Conservation (phyloP, 1,139 yeast genomes). For the Scheffersomyces segobiensis region DNA sequence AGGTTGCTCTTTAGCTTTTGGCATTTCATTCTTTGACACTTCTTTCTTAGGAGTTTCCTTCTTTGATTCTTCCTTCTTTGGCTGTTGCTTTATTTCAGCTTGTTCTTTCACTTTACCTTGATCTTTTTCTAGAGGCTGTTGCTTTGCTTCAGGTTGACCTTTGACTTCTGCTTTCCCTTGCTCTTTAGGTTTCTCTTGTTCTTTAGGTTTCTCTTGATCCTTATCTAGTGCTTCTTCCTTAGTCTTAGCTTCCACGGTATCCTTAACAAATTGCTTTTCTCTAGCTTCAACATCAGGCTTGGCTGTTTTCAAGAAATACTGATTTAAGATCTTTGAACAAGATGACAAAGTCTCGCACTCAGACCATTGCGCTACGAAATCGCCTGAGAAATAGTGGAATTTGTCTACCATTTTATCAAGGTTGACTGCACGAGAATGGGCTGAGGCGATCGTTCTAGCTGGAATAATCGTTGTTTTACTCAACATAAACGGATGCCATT, state of each 20-base stretch:
- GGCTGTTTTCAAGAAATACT: conserved; percentile 26
- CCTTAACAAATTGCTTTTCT: conserved; percentile 4
- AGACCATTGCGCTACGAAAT: conserved; percentile 61
- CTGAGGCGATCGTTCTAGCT: conserved; percentile 41
- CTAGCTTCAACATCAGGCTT: conserved; percentile 11
- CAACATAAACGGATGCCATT: conserved; percentile 88
- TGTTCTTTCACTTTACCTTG: no score
- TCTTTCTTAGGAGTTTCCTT: background rate
- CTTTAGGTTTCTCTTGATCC: background rate
- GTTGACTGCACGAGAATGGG: conserved; percentile 17
- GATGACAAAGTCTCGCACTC: conserved; percentile 48
- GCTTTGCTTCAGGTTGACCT: background rate
- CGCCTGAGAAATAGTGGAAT: conserved; percentile 56
- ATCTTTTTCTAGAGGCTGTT: no score
- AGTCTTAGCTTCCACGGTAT: background rate
- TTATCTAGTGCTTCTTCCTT: background rate
- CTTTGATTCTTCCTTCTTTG: background rate
- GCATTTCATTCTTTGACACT: background rate
- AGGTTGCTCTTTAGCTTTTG: background rate
- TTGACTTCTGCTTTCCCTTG: background rate
- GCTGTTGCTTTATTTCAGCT: no score
- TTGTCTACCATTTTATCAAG: conserved; percentile 6
- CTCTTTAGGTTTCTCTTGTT: no score
- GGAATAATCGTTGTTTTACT: conserved; percentile 74
- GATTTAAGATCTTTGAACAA: conserved; percentile 53